Base-by-base conservation (phyloP, 2,329 filamentous ascomycete species). In the Chaetomium sp. region DNA sequence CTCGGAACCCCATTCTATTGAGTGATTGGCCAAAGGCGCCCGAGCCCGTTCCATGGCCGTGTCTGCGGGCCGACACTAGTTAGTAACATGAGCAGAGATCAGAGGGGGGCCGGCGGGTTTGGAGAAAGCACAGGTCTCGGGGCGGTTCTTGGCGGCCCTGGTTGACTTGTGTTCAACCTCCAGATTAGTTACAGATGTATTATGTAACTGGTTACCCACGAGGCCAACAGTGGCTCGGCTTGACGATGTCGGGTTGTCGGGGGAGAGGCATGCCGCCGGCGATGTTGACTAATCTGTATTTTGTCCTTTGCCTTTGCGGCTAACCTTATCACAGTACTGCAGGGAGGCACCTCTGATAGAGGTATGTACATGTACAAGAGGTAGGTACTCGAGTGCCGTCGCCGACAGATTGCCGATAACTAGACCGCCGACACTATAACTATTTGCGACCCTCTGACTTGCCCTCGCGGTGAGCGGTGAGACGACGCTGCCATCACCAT, bases 21-120 rank as follows among this genome's bases (percentile, higher is more conserved):
- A 21, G 3, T 68, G 66, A 68, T 68, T 68, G 66, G 63, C 23
- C 19, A 42, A 42, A 27, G 2, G 25, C 25, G 27, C 38, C 21
- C 12, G 53, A 57, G 8, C 47, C 25, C 9, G 56, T 60, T 64
- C 63, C 63, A 54, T 35, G 54, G 21, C 58, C 58, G 54, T 65
- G 63, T 58, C 58, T 27, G 54, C 54, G 63, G 57, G 57, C 47
- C 63, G 45, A 31, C 61, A 54, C 53, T 57, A 50, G 16, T 50
- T 25, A 42, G n/a, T 42, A n/a, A 19, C 38, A 42, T 42, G 16
- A 42, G 38, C 38, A 42, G 38, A 42, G 16, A 42, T 16, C 38
- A 7, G 38, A 42, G 4, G 38, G n/a, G 38, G 7, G 38, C 3
- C 27, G 16, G 16, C 19, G 38, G 38, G 38, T 42, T 42, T 42